phyloP scores from a whole-genome alignment of 305 asterid species.

The Fraxinus ornus region DNA sequence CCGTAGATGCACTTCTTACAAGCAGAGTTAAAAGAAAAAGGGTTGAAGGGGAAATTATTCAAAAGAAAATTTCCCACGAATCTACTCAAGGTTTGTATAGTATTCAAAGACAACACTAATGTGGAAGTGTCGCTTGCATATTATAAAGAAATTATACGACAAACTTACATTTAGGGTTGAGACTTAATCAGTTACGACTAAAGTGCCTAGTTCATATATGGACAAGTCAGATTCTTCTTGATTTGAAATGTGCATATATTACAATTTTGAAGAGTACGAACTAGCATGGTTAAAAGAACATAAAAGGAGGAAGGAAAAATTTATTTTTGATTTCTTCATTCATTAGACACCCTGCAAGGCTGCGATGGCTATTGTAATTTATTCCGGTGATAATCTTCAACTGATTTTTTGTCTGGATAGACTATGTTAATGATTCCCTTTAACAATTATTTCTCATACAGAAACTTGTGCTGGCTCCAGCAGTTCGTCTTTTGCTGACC shows the following conservation, averaged over 20 bases:
- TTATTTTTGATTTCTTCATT: slow-evolving; percentile 2
- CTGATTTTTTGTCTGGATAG: slow-evolving; percentile 16
- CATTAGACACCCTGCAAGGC: neutral
- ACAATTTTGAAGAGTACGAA: neutral
- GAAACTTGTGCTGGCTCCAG: slow-evolving; percentile 38
- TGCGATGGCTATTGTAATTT: neutral
- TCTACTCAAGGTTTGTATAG: slow-evolving; percentile 49
- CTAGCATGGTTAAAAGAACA: neutral
- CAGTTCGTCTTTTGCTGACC: slow-evolving; percentile 35
- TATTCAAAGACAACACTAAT: slow-evolving; percentile 1
- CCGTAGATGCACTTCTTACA: slow-evolving; percentile 84
- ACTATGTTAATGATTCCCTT: slow-evolving; percentile 8
- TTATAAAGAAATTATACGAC: neutral
- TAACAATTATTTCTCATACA: slow-evolving; percentile 27
- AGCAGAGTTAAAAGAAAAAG: slow-evolving; percentile 82
- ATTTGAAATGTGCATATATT: neutral
- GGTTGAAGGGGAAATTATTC: slow-evolving; percentile 45
- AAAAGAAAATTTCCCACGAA: slow-evolving; percentile 41
- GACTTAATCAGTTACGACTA: neutral
- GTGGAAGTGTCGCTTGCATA: neutral
- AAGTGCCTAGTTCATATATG: neutral
- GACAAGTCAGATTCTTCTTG: neutral
- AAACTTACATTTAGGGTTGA: neutral
- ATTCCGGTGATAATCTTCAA: neutral
- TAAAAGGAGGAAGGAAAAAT: neutral